phyloP scores from a whole-genome alignment of 2,329 filamentous ascomycete genomes.

The Colletotrichum sp. region DNA sequence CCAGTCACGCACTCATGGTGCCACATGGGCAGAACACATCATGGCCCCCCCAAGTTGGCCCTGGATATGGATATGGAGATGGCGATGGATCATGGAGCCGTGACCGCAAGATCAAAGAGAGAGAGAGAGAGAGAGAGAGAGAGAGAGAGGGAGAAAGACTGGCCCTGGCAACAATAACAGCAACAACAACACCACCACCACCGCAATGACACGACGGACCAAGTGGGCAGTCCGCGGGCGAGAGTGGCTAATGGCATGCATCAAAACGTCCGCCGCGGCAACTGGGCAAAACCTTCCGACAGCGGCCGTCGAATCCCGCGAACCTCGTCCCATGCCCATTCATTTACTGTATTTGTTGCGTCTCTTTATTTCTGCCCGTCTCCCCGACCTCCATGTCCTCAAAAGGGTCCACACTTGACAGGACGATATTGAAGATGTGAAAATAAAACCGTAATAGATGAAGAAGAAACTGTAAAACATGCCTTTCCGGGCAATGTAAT shows the following conservation, averaged over 20 bases:
- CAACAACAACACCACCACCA: neutral
- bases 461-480: slow-evolving; percentile 16
- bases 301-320: neutral
- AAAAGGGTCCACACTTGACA: neutral
- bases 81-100: neutral
- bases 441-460: slow-evolving; percentile 10
- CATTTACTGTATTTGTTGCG: neutral
- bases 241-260: neutral
- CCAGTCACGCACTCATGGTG: slow-evolving; percentile 2
- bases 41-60: neutral
- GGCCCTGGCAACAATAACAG: neutral
- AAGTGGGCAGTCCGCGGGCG: neutral
- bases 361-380: neutral
- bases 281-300: neutral
- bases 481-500: neutral
- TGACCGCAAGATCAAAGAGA: neutral
- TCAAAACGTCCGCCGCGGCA: neutral
- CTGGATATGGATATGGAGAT: neutral
- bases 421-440: neutral
- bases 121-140: neutral
- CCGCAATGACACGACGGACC: neutral
- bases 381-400: neutral
- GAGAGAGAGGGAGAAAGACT: neutral
- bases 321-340: neutral
- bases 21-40: slow-evolving; percentile 8